Percentiles rank a stretch among this genome's conserved stretches.
phyloP scores from a whole-genome alignment of 2,329 filamentous ascomycete genomes.

The Aspergillus melleus region DNA sequence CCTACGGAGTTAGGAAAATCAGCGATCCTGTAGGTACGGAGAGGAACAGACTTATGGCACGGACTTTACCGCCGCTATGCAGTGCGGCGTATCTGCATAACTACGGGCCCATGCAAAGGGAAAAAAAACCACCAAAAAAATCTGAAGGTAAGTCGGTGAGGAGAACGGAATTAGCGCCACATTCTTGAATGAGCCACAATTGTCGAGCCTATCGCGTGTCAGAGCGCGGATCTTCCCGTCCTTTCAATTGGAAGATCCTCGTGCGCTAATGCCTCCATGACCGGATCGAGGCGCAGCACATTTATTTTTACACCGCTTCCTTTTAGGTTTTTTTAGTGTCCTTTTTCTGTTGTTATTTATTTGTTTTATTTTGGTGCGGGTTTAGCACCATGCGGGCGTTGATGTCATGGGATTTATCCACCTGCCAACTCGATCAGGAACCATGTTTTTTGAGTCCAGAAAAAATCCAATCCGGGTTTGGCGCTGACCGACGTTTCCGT shows the following conservation, averaged over 20 bases:
- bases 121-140: background rate
- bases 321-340: background rate
- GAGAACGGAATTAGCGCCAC: constrained; percentile 19
- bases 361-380: background rate
- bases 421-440: constrained; percentile 12
- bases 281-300: constrained; percentile 19
- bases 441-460: constrained; percentile 9
- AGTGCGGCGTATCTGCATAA: background rate
- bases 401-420: background rate
- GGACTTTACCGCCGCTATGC: background rate
- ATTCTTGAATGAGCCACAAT: constrained; percentile 20
- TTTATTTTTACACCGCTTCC: constrained; percentile 23
- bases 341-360: background rate
- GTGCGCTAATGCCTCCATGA: constrained; percentile 9
- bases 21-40: background rate
- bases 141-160: constrained; percentile 19
- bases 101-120: too few relatives aligned
- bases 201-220: constrained; percentile 16
- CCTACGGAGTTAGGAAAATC: background rate
- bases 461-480: background rate
- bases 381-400: background rate
- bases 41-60: background rate
- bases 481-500: constrained; percentile 18
- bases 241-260: constrained; percentile 20
- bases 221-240: constrained; percentile 17